These are phyloP conservation scores for Prunus mira DNA, from an alignment of 306 rosid species.

Conservation along the genomic window DNA sequence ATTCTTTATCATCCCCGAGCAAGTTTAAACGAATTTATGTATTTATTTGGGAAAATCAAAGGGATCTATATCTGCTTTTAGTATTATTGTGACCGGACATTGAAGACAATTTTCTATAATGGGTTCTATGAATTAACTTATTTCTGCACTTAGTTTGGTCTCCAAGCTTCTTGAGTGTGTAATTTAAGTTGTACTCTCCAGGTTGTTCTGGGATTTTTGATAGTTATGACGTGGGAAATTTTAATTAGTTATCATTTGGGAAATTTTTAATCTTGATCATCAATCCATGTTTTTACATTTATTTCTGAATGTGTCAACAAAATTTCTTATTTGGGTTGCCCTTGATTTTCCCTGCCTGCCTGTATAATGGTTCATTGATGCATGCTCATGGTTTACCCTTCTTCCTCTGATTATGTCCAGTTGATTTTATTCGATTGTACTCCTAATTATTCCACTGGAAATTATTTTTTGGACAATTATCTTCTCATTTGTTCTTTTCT, in stretches of 20 bases:
- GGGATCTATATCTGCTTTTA: not conserved
- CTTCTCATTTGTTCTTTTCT: not conserved
- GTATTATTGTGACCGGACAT: not conserved
- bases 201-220: not conserved
- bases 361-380: not conserved
- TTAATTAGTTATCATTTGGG: not conserved
- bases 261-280: slow-evolving; percentile 23
- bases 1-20: slow-evolving; percentile 2
- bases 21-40: slow-evolving; percentile 15
- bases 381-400: slow-evolving; percentile 17
- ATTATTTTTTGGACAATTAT: too few species aligned
- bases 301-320: not conserved
- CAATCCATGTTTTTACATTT: slow-evolving; percentile 1
- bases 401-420: not conserved
- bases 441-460: too few species aligned
- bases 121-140: slow-evolving; percentile 17
- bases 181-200: slow-evolving; percentile 1
- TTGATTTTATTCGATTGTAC: not conserved
- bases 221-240: not conserved
- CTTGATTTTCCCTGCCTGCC: not conserved
- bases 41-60: not conserved
- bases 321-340: not conserved
- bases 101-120: slow-evolving; percentile 2
- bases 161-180: slow-evolving; percentile 6
- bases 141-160: slow-evolving; percentile 11